Percentiles rank a stretch among this genome's conserved stretches.
phyloP scores from a whole-genome alignment of 2,329 filamentous ascomycete species.

The Phialophora expanda region DNA sequence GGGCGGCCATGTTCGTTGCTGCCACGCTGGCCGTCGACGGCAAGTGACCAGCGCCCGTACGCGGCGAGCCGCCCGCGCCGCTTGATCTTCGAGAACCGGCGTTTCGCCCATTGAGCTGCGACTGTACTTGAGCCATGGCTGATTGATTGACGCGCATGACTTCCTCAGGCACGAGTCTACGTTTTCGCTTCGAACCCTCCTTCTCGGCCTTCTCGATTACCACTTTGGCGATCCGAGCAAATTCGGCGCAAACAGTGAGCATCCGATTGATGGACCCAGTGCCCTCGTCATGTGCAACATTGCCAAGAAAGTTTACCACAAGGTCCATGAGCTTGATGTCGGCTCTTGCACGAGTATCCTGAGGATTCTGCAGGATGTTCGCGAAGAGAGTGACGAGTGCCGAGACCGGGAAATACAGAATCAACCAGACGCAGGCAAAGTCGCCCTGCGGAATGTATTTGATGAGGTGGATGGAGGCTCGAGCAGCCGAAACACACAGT shows the following conservation, averaged over 20 bases:
- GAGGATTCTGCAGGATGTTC: slow-evolving; percentile 93
- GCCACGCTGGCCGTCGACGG: slow-evolving; percentile 13
- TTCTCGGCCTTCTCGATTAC: slow-evolving; percentile 91
- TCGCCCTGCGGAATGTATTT: slow-evolving; percentile 97
- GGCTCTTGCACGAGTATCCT: slow-evolving; percentile 83
- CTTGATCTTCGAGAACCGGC: slow-evolving; percentile 30
- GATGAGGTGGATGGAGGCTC: slow-evolving; percentile 89
- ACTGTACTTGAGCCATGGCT: slow-evolving; percentile 39
- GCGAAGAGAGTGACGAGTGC: slow-evolving; percentile 93
- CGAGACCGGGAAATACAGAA: slow-evolving; percentile 95
- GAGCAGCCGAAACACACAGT: slow-evolving; percentile 87
- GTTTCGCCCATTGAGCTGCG: slow-evolving; percentile 35
- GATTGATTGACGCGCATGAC: slow-evolving; percentile 36
- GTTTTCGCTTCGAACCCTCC: slow-evolving; percentile 81
- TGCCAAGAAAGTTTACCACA: slow-evolving; percentile 89
- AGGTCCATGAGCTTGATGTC: slow-evolving; percentile 90
- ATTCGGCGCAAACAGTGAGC: slow-evolving; percentile 92
- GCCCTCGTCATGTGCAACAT: slow-evolving; percentile 84
- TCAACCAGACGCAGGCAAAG: slow-evolving; percentile 93
- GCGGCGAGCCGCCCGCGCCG: slow-evolving; percentile 31
- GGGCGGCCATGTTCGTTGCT: slow-evolving; percentile 7
- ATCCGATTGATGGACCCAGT: slow-evolving; percentile 92
- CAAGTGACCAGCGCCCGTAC: slow-evolving; percentile 6
- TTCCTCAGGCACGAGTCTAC: slow-evolving; percentile 63
- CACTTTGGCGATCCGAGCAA: slow-evolving; percentile 88